Conservation (phyloP, 2,329 filamentous ascomycete genomes). For the Colletotrichum sp. region DNA sequence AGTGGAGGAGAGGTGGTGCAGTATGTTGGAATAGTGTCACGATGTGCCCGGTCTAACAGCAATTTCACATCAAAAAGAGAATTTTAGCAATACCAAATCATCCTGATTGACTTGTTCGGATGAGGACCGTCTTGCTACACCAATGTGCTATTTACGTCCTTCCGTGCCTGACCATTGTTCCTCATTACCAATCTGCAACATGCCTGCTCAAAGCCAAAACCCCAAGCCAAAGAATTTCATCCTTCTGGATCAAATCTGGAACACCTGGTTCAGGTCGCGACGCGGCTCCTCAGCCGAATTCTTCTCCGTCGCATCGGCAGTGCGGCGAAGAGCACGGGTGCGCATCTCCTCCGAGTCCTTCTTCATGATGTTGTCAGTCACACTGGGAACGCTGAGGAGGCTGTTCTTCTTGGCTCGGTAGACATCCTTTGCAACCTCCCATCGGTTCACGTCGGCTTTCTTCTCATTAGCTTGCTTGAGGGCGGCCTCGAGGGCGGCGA, state of each 20-base stretch:
- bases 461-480: slow-evolving; percentile 1
- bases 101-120: neutral
- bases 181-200: neutral
- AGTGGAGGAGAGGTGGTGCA: neutral
- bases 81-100: neutral
- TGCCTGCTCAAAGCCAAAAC: neutral
- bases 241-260: neutral
- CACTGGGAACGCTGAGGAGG: neutral
- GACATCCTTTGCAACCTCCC: neutral
- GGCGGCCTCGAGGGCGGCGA: slow-evolving; percentile 30
- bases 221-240: neutral
- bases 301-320: neutral
- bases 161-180: neutral
- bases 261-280: neutral
- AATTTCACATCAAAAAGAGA: neutral
- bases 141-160: neutral
- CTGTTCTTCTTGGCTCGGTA: neutral
- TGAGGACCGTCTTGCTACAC: neutral
- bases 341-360: neutral
- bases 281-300: neutral
- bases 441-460: neutral
- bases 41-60: neutral
- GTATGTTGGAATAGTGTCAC: neutral
- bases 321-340: neutral
- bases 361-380: neutral